Base-by-base conservation (phyloP, 2,329 filamentous ascomycete species). In the Arthrobotrys sphaeroides region DNA sequence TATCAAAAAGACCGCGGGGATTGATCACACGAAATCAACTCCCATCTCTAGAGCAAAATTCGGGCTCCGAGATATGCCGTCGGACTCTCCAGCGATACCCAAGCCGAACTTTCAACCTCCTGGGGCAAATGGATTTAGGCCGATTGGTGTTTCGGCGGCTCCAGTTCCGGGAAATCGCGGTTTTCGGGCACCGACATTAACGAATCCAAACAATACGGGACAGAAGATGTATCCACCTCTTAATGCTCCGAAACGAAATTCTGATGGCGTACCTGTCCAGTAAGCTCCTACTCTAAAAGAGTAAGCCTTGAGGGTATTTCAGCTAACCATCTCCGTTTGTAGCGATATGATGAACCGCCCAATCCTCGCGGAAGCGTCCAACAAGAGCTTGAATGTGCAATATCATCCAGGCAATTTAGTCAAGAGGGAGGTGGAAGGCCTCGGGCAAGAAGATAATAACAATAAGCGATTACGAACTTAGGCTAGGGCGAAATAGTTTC, bases 11-110 rank as follows among this genome's bases (percentile, higher is more conserved):
- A 79, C 79, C 4, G 72, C 76, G n/a, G 79, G 79, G 12, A 79
- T 80, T 20, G 79, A 80, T 61, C 78, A 80, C 45, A 77, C 75
- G 5, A 80, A 79, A 38, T 80, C 79, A 24, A 79, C 79, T 2
- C 79, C 79, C 5, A 73, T 80, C 9, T 77, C 78, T 31, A 62
- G 78, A 59, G 49, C 60, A 13, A 80, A 79, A 49, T 28, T 72
- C 49, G 77, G 77, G 57, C 57, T 73, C 6, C 67, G 74, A 45
- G 76, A 77, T 24, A 31, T 69, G 36, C 62, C 66, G 26, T 33
- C 57, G 5, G 55, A 69, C 2, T 18, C 65, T 36, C 26, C 38
- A 2, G 60, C 43, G 16, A 36, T 64, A 12, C 38, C 72, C 31
- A 78, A 73, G 16, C 77, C 77, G n/a, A 79, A 79, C 33, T 80